These are phyloP conservation scores for Linnemannia schmuckeri DNA, from an alignment of 192 early-diverging fungal genomes.

Conservation along the genomic window DNA sequence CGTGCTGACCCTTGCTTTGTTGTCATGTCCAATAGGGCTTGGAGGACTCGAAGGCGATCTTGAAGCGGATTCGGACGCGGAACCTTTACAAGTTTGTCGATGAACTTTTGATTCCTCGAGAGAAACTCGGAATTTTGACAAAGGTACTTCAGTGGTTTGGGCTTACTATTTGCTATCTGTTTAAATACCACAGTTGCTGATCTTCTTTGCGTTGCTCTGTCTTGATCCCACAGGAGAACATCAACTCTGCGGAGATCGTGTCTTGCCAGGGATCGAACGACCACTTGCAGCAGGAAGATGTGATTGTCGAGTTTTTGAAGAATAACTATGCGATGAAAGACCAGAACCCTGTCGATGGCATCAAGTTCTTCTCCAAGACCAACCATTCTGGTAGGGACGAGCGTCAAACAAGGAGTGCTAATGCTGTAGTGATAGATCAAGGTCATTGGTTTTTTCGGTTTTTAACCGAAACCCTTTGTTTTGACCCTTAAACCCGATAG, in stretches of 20 bases:
- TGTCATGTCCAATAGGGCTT: slow-evolving; percentile 58
- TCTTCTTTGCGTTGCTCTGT: background rate
- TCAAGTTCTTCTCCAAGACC: slow-evolving; percentile 84
- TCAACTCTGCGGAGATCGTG: slow-evolving; percentile 72
- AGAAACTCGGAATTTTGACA: slow-evolving; percentile 53
- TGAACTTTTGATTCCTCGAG: slow-evolving; percentile 75
- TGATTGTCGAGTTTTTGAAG: slow-evolving; percentile 78
- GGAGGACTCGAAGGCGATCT: slow-evolving; percentile 72
- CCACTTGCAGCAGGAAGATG: slow-evolving; percentile 74
- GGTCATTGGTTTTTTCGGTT: background rate
- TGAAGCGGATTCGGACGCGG: slow-evolving; percentile 81
- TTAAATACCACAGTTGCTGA: background rate
- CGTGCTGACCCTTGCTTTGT: background rate
- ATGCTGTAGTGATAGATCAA: no score
- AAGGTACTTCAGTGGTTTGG: slow-evolving; percentile 46
- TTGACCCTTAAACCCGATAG: slow-evolving; percentile 1
- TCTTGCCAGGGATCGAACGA: slow-evolving; percentile 71
- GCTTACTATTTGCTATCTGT: background rate
- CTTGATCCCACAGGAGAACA: slow-evolving; percentile 28
- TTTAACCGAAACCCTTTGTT: background rate
- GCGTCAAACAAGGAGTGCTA: background rate
- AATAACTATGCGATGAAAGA: slow-evolving; percentile 90
- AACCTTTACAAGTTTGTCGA: slow-evolving; percentile 92
- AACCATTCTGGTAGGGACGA: slow-evolving; percentile 25
- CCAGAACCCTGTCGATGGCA: slow-evolving; percentile 87